Conservation (phyloP, 2,329 filamentous ascomycete genomes). For the Sporothrix variecibatus region DNA sequence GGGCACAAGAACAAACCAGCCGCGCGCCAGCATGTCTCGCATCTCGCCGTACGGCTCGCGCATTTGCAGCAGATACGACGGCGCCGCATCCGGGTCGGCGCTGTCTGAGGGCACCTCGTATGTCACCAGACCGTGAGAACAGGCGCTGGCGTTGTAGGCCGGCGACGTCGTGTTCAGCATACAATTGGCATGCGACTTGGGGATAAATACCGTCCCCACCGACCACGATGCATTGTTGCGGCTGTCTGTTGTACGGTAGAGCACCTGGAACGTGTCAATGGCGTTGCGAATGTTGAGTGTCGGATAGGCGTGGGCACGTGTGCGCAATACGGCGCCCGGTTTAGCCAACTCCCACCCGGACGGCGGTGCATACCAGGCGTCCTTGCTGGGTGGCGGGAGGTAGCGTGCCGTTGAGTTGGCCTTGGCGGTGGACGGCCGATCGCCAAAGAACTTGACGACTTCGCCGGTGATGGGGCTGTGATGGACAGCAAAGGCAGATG, state of each 20-base stretch:
- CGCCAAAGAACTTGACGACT: neutral
- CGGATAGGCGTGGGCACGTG: conserved; percentile 30
- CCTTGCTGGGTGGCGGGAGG: conserved; percentile 30
- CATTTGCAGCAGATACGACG: conserved; percentile 37
- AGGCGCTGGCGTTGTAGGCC: neutral
- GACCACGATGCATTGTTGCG: conserved; percentile 40
- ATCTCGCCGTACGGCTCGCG: conserved; percentile 37
- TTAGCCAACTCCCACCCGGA: conserved; percentile 25
- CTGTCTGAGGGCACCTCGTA: conserved; percentile 45
- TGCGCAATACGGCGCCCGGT: conserved; percentile 27
- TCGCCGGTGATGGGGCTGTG: conserved; percentile 8
- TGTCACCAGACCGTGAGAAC: conserved; percentile 37
- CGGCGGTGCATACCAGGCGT: conserved; percentile 31
- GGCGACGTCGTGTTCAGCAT: neutral
- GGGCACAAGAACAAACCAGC: conserved; percentile 48
- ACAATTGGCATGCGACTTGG: conserved; percentile 25
- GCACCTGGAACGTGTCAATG: conserved; percentile 34
- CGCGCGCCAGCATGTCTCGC: conserved; percentile 40
- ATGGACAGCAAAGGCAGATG: neutral
- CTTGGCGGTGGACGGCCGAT: neutral
- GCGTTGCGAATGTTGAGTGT: conserved; percentile 30
- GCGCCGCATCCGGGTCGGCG: conserved; percentile 43
- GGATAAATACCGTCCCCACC: conserved; percentile 41
- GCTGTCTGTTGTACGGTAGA: conserved; percentile 43
- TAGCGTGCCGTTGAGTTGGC: neutral